These are phyloP conservation scores for Eucalyptus tenuipes DNA, from an alignment of 345 rosid species.

Conservation along the genomic window DNA sequence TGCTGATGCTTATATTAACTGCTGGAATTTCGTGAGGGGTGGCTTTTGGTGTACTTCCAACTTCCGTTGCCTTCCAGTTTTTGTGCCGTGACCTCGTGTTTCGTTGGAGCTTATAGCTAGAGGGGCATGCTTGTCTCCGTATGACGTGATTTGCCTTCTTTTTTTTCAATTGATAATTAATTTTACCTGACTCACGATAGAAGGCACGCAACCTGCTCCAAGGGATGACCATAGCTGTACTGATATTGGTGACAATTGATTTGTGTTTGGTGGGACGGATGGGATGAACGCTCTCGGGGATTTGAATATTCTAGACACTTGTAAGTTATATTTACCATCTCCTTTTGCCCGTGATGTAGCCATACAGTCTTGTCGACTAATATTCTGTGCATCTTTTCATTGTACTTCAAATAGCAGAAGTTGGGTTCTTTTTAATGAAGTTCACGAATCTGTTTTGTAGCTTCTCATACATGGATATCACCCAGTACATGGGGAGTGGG, in stretches of 20 bases:
- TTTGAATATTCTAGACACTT: slow-evolving; percentile 63
- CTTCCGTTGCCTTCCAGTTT: no score
- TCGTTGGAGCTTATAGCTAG: no score
- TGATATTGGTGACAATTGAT: slow-evolving; percentile 53
- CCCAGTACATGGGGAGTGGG: slow-evolving; percentile 86
- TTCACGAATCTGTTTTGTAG: slow-evolving; percentile 12
- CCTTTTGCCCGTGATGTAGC: not conserved
- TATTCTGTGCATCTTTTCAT: no score
- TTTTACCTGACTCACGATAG: slow-evolving; percentile 6
- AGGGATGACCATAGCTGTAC: slow-evolving; percentile 92
- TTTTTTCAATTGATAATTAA: not conserved
- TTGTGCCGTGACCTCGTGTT: no score
- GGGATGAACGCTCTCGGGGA: slow-evolving; percentile 65
- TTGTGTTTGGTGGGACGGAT: slow-evolving; percentile 93
- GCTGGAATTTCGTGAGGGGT: no score
- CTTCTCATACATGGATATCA: slow-evolving; percentile 69
- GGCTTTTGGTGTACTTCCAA: no score
- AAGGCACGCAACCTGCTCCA: slow-evolving; percentile 59
- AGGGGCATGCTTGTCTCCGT: no score
- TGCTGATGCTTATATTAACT: no score
- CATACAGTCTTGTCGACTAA: not conserved
- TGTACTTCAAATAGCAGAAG: not conserved
- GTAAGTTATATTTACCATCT: slow-evolving; percentile 28
- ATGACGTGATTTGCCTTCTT: not conserved
- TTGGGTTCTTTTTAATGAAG: not conserved